These are phyloP conservation scores for Sporothrix protearum DNA, from an alignment of 2,329 filamentous ascomycete genomes.

Conservation along the genomic window DNA sequence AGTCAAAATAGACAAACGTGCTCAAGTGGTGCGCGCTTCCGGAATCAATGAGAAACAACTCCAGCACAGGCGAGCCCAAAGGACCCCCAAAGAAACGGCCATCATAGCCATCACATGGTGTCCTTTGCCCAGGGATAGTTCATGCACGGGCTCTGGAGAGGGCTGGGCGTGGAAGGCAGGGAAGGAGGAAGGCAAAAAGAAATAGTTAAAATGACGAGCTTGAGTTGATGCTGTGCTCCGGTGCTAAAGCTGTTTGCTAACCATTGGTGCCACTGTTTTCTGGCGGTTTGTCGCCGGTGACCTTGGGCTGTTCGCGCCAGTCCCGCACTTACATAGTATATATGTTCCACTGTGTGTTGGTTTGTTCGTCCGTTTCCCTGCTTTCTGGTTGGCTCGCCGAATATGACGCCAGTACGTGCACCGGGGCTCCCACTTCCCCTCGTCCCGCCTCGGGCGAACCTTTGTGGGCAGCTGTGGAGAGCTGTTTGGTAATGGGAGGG, in stretches of 20 bases:
- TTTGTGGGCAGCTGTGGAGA: neutral
- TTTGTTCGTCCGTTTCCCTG: neutral
- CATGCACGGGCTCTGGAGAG: neutral
- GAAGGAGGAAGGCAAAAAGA: neutral
- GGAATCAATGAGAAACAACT: neutral
- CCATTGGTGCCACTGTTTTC: neutral
- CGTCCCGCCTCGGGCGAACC: neutral
- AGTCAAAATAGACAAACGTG: neutral
- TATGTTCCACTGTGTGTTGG: neutral
- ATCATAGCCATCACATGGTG: neutral
- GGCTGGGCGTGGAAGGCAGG: neutral
- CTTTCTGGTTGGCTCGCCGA: slow-evolving; percentile 5
- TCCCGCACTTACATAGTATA: neutral
- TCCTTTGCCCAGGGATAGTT: neutral
- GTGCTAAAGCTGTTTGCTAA: neutral
- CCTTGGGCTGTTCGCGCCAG: neutral
- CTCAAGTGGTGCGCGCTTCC: neutral
- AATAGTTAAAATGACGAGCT: neutral
- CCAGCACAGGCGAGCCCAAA: neutral
- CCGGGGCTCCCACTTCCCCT: neutral
- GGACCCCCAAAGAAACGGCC: neutral
- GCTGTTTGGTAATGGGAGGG: neutral
- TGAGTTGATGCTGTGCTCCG: neutral
- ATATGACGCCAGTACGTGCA: neutral
- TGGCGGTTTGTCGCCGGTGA: neutral